These are phyloP conservation scores for Apiosordaria backusii DNA, from an alignment of 495 filamentous ascomycete species.

Conservation along the genomic window DNA sequence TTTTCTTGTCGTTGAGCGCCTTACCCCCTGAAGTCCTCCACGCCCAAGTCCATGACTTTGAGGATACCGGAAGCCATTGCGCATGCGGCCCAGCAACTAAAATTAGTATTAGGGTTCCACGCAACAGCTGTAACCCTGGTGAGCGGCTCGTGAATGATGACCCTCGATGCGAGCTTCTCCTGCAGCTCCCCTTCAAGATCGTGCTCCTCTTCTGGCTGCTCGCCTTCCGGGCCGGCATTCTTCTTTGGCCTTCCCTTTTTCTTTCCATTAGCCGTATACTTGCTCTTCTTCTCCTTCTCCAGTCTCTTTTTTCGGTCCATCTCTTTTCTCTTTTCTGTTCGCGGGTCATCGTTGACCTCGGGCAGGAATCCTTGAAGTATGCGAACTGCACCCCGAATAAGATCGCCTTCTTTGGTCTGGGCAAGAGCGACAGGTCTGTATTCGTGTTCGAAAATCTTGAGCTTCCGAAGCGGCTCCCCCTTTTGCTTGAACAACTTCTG, in stretches of 20 bases:
- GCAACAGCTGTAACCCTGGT: conserved; percentile 42
- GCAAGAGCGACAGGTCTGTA: conserved; percentile 27
- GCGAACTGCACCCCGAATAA: conserved; percentile 33
- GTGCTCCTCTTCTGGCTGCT: conserved; percentile 26
- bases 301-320: conserved; percentile 51
- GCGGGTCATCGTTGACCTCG: conserved; percentile 62
- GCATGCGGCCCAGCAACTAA: conserved; percentile 52
- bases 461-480: conserved; percentile 40
- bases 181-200: conserved; percentile 28
- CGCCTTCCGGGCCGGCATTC: conserved; percentile 22
- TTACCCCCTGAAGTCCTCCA: conserved; percentile 11
- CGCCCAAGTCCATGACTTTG: conserved; percentile 45
- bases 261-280: conserved; percentile 44
- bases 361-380: conserved; percentile 44
- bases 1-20: not conserved
- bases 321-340: conserved; percentile 61
- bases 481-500: conserved; percentile 45
- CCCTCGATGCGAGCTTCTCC: conserved; percentile 34
- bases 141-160: conserved; percentile 42
- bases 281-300: conserved; percentile 48
- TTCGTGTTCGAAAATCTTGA: conserved; percentile 48
- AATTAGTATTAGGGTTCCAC: conserved; percentile 48
- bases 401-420: not conserved
- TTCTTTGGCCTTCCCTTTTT: conserved; percentile 44
- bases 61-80: conserved; percentile 49